Evolutionary conservation across 306 rosid genomes (phyloP).

Genomic region (Echinosophora koreensis): DNA sequence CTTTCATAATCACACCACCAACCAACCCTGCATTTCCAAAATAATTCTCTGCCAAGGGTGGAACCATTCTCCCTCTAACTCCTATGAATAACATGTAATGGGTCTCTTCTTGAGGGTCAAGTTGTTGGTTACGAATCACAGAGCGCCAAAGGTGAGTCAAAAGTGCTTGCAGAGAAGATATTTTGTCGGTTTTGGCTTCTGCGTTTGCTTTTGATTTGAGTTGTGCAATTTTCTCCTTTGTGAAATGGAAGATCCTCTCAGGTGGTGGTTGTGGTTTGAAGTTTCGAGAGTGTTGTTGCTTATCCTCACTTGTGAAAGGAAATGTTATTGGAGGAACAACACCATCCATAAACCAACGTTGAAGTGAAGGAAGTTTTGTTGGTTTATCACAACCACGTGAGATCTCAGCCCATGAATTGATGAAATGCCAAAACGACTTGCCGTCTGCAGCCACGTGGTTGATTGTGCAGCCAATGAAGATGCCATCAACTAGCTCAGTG

Average conservation of each 20-base stretch:
- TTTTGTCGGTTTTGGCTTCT: conserved; percentile 27
- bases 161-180: conserved; percentile 63
- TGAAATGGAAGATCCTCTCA: conserved; percentile 45
- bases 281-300: neutral
- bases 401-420: conserved; percentile 59
- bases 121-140: conserved; percentile 26
- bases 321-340: conserved; percentile 9
- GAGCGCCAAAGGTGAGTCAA: conserved; percentile 52
- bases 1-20: conserved; percentile 14
- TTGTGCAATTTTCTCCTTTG: conserved; percentile 39
- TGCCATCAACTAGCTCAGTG: conserved; percentile 56
- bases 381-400: neutral
- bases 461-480: conserved; percentile 48
- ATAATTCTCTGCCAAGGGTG: conserved; percentile 42
- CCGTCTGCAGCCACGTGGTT: conserved; percentile 51
- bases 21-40: conserved; percentile 41
- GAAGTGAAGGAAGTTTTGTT: neutral
- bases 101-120: conserved; percentile 25
- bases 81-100: neutral
- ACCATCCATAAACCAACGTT: conserved; percentile 8
- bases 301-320: conserved; percentile 24
- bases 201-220: conserved; percentile 55
- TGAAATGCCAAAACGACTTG: conserved; percentile 53
- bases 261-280: neutral
- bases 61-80: conserved; percentile 34